A percentile compares a stretch with the other conserved stretches of the same genome.
Evolutionary conservation across 352 stramenopile species (phyloP).

Genomic region (Phytophthora fragariaefolia): DNA sequence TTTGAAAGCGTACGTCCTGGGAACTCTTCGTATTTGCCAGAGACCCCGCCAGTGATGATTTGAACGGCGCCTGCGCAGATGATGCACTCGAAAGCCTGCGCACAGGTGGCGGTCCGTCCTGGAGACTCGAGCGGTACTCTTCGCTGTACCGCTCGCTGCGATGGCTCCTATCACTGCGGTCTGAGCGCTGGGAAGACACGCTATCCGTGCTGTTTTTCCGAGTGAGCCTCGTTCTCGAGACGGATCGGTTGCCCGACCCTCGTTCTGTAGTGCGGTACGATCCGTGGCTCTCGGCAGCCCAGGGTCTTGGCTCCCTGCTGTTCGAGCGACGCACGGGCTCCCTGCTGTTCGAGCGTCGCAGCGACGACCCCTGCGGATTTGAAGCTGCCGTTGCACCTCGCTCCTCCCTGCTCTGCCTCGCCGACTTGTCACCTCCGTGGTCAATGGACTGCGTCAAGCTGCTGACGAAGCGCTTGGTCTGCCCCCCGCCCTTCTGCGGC

Average conservation of each 20-base stretch:
- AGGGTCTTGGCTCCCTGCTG: constrained; percentile 27
- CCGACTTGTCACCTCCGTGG: constrained; percentile 24
- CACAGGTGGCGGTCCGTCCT: constrained; percentile 24
- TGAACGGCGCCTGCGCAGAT: constrained; percentile 27
- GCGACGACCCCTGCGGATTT: constrained; percentile 22
- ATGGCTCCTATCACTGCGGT: constrained; percentile 43
- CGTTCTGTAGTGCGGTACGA: constrained; percentile 35
- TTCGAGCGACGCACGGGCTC: constrained; percentile 18
- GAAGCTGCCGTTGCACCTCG: constrained; percentile 1
- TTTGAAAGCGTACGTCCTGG: constrained; percentile 58
- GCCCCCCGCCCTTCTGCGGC: constrained; percentile 28
- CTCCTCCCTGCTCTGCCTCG: constrained; percentile 20
- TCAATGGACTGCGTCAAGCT: constrained; percentile 45
- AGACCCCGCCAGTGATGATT: constrained; percentile 32
- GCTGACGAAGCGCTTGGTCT: constrained; percentile 45
- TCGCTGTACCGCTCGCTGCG: constrained; percentile 43
- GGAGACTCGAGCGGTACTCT: constrained; percentile 29
- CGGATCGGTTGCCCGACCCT: constrained; percentile 29
- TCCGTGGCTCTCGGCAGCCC: constrained; percentile 14
- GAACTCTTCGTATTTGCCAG: constrained; percentile 45
- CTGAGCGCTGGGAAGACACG: constrained; percentile 56
- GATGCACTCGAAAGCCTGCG: constrained; percentile 33
- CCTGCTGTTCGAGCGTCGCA: constrained; percentile 27
- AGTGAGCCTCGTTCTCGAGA: constrained; percentile 35
- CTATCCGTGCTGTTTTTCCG: constrained; percentile 69